Evolutionary conservation across 1,139 yeast species (phyloP), one percentile per base, ranked within the genome.

Genomic region (Blastobotrys capitulatus): DNA sequence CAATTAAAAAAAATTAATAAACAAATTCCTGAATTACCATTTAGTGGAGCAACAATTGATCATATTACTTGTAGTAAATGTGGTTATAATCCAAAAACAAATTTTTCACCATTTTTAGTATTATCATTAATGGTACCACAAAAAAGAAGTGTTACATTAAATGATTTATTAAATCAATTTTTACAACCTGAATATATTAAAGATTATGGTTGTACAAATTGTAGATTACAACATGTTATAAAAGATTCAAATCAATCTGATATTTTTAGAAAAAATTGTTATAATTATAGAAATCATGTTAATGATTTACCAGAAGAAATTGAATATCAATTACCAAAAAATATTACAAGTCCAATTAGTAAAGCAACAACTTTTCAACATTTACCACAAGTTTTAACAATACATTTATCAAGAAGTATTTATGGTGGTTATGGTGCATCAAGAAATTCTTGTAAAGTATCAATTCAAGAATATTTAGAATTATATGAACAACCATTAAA

Each of bases 401-500:
- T 90, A 18, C 97, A 90, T 64, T 70, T 90, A 47, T 86, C 96
- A 6, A 74, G 97, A 58, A 88, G 96, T 0, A 76, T 85, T 36
- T 89, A 78, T 62, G 76, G 79, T 48, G 89, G 86, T n/a, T 78
- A 79, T 46, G 79, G 77, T 27, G 80, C 86, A 2, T 75, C 83
- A 2, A 77, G 96, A 60, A 90, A 89, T 65, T 73, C 86, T 6
- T 88, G 96, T 65, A 73, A 80, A 48, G 90, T 90, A 6, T 64
- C 73, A 3, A 84, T 84, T 58, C 79, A 77, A 19, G 92, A 84
- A 57, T 64, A 62, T 2, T 63, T 89, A 49, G 72, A 73, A 6
- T 66, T 87, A 37, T 49, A 45, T 22, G 59, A 60, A 74, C 72
- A 70, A 60, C 56, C 74, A 51, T 62, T 69, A 51, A 62, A 63